These are phyloP conservation scores for Cladophialophora bantiana DNA, from an alignment of 2,329 filamentous ascomycete genomes.

Conservation along the genomic window DNA sequence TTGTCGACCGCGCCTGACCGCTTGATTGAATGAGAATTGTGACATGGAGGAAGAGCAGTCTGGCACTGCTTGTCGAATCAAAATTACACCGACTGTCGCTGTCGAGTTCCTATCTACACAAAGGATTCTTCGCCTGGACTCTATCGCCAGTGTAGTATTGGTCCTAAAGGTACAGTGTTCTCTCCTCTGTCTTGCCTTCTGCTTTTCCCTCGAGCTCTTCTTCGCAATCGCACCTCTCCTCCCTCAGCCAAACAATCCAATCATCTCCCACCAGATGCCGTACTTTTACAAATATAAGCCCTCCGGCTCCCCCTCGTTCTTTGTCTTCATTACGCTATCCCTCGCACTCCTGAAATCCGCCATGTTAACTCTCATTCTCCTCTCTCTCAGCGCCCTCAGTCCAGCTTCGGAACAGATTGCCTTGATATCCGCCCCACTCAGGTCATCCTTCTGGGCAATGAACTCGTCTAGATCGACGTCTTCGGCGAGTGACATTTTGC, in stretches of 20 bases:
- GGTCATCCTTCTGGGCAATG: constrained; percentile 96
- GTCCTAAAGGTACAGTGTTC: neutral
- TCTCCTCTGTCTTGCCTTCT: neutral
- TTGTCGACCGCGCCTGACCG: neutral
- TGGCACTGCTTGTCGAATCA: neutral
- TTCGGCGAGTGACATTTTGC: constrained; percentile 95
- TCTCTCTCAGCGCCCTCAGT: constrained; percentile 89
- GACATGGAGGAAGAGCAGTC: neutral
- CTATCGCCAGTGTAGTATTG: neutral
- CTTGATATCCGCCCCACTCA: constrained; percentile 97
- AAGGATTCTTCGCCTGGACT: neutral
- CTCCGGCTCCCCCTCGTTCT: constrained; percentile 97
- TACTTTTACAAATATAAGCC: constrained; percentile 88
- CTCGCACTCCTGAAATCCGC: constrained; percentile 92
- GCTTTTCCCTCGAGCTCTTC: neutral
- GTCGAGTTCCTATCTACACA: neutral
- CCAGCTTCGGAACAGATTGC: constrained; percentile 98
- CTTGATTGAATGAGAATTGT: neutral
- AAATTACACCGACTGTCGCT: neutral
- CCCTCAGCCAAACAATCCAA: neutral
- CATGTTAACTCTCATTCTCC: constrained; percentile 99
- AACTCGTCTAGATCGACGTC: constrained; percentile 99
- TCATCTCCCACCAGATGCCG: neutral
- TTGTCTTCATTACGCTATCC: constrained; percentile 95
- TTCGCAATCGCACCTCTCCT: neutral